Evolutionary conservation across 352 stramenopile species (phyloP), one percentile per base, ranked within the genome.

Genomic region (Thalassiosira mediterranea): DNA sequence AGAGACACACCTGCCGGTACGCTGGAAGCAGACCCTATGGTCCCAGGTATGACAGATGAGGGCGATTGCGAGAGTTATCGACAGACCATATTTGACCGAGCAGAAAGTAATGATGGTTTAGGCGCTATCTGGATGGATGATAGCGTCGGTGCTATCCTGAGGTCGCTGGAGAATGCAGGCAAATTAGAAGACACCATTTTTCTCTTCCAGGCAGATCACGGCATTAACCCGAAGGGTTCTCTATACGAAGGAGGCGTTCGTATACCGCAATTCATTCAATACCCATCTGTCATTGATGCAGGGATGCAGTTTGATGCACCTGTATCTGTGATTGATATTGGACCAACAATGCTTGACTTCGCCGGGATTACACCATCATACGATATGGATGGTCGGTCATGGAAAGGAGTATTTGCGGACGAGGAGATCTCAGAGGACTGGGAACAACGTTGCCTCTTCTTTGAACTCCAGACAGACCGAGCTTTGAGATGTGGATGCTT

Each of bases 131-230:
- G 73, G 73, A 8, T 82, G 8, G 67, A 82, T 47, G 73, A 82
- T 64, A 23, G 34, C 4, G 40, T 82, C 34, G 73, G 73, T 15
- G 60, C 58, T 2, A 21, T 82, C 7, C 29, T 79, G 4, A 40
- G 54, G 25, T 4, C 51, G 11, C 46, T 82, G n/a, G 58, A 79
- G 37, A 49, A 25, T 54, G 61, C 25, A 2, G 59, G 38, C 1
- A 37, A 56, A 34, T 42, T 82, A 17, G 58, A 78, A 1, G 68
- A 67, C 17, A 82, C 66, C 1, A 48, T 82, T 19, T 63, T 82
- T 44, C 38, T 82, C 5, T 82, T 82, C 49, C 73, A 82, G 25
- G 2, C 52, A 54, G 73, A 82, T 57, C 73, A 82, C 53, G 73
- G 73, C 0, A 31, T 63, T 17, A 37, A 57, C 13, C 19, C 15